Evolutionary conservation across 257 asterid genomes (phyloP), one percentile per base, ranked within the genome.

Genomic region (Eucommia ulmoides): DNA sequence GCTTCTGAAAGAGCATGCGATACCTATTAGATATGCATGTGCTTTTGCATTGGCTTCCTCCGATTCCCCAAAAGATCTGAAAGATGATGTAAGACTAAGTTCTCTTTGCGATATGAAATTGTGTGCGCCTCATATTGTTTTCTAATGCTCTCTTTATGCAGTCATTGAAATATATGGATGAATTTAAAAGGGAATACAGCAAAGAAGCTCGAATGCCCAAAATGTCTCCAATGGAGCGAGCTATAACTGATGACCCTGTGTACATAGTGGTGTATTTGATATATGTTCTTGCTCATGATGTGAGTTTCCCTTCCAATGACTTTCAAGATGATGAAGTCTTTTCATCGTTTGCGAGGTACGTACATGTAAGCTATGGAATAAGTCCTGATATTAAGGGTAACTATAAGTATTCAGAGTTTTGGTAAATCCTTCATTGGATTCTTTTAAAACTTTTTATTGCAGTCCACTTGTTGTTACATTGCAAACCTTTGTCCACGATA

Each of bases 11-110:
- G 76, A 55, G 60, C 84, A 66, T 19, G 60, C 65, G 19, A 24
- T 81, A 41, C 94, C 97, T 68, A 53, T 65, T 66, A 78, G 97
- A 75, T 87, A 87, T 76, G 88, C 94, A 47, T 87, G 97, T 53
- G 85, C 84, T 60, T 83, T 87, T 46, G 68, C 83, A 49, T 59
- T 81, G 69, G 75, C 68, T 59, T 76, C 83, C 52, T 50, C 70
- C 24, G 81, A 76, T 64, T 57, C 79, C 26, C 59, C 66, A 16
- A 70, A 64, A 45, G 85, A 76, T 69, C 65, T 81, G 68, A 71
- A 65, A 42, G 70, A 59, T 56, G 76, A 70, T 64, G 97, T 87
- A 65, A 51, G 81, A 65, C 49, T 42, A 49, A 56, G 45, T 45
- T 52, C 22, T 16, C 20, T 42, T 23, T 42, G 4, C n/a, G 1